These are phyloP conservation scores for Collariella sp. DNA, from an alignment of 495 filamentous ascomycete genomes.

Conservation along the genomic window DNA sequence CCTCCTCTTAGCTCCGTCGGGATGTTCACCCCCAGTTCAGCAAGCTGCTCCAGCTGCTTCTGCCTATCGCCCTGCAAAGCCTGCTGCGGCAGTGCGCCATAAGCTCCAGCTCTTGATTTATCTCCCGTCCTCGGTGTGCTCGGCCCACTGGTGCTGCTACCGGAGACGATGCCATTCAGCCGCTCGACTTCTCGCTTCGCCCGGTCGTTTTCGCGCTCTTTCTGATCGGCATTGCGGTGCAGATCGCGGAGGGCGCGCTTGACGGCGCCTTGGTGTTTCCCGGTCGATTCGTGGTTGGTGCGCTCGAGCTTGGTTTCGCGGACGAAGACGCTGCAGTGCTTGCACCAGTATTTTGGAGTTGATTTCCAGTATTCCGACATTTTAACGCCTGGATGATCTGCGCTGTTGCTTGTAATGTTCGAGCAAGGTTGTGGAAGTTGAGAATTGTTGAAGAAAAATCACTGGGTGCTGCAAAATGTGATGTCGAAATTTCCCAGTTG, in stretches of 20 bases:
- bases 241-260: slow-evolving; percentile 87
- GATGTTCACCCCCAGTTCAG: slow-evolving; percentile 75
- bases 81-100: slow-evolving; percentile 18
- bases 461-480: no score
- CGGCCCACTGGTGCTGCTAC: slow-evolving; percentile 20
- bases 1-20: slow-evolving; percentile 70
- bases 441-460: no score
- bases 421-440: no score
- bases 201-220: slow-evolving; percentile 66
- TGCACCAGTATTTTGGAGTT: slow-evolving; percentile 95
- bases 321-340: slow-evolving; percentile 87
- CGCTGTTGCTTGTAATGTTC: no score
- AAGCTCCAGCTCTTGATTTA: slow-evolving; percentile 8
- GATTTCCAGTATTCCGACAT: slow-evolving; percentile 99
- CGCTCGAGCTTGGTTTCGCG: slow-evolving; percentile 86
- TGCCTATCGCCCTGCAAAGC: slow-evolving; percentile 63
- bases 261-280: slow-evolving; percentile 76
- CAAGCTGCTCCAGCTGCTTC: slow-evolving; percentile 76
- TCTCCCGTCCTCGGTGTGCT: not conserved
- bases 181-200: slow-evolving; percentile 82
- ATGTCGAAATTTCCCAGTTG: no score
- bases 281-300: slow-evolving; percentile 82
- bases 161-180: slow-evolving; percentile 65
- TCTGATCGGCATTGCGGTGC: slow-evolving; percentile 68
- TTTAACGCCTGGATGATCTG: not conserved